phyloP scores from a whole-genome alignment of 2,329 filamentous ascomycete species.

The Neocatenulostroma microsporum region DNA sequence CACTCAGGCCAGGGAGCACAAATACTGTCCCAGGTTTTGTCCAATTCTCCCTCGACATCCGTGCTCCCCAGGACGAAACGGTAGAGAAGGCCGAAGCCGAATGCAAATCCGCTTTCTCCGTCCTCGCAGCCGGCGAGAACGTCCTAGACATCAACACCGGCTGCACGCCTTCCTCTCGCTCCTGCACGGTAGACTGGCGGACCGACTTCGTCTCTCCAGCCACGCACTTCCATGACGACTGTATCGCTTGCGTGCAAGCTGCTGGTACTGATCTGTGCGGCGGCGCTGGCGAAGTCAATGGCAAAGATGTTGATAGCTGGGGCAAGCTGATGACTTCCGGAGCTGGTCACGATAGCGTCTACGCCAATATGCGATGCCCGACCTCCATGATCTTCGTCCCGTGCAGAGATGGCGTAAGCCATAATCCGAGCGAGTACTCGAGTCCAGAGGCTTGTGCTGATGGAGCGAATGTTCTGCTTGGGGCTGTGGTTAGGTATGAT shows the following conservation, averaged over 20 bases:
- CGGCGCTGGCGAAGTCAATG: slow-evolving; percentile 40
- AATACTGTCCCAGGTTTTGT: slow-evolving; percentile 67
- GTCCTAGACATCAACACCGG: slow-evolving; percentile 40
- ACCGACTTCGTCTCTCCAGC: slow-evolving; percentile 57
- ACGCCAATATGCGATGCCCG: slow-evolving; percentile 38
- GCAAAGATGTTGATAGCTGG: slow-evolving; percentile 22
- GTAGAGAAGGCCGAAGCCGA: slow-evolving; percentile 52
- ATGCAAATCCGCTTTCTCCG: slow-evolving; percentile 51
- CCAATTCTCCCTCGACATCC: slow-evolving; percentile 60
- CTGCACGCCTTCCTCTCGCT: slow-evolving; percentile 32
- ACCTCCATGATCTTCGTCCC: slow-evolving; percentile 44
- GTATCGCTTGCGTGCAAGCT: slow-evolving; percentile 56
- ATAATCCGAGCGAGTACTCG: slow-evolving; percentile 41
- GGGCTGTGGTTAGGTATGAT: slow-evolving; percentile 45
- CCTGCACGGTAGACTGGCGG: slow-evolving; percentile 49
- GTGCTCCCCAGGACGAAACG: slow-evolving; percentile 49
- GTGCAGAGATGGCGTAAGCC: slow-evolving; percentile 42
- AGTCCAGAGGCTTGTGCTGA: slow-evolving; percentile 40
- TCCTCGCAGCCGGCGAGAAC: slow-evolving; percentile 52
- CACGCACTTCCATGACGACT: slow-evolving; percentile 58
- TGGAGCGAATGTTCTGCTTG: slow-evolving; percentile 43
- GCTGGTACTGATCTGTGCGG: slow-evolving; percentile 50
- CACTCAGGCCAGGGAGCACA: slow-evolving; percentile 57
- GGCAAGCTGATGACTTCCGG: slow-evolving; percentile 52
- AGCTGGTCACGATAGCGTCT: slow-evolving; percentile 55